Evolutionary conservation across 768 basidiomycete species (phyloP), one percentile per base, ranked within the genome.

Genomic region (Lentinus brumalis): DNA sequence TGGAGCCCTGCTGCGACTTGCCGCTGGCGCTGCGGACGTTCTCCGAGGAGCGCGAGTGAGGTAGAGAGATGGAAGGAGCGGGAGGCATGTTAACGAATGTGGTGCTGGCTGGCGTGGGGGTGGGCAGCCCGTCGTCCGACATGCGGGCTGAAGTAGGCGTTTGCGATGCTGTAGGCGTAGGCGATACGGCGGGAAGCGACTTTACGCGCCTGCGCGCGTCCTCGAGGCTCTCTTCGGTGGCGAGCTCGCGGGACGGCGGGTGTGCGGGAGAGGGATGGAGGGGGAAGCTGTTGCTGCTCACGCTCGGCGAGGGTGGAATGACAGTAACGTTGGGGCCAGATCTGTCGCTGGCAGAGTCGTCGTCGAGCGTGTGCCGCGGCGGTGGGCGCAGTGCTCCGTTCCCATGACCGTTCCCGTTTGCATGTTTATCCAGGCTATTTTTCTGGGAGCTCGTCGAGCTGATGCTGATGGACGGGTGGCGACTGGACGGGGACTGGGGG

Each of bases 221-320:
- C 45, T 57, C 53, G 30, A 44, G 4, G 51, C 56, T 44, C n/a
- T 32, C 44, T 30, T 59, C 58, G 15, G 56, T 21, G 39, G 42
- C 10, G 52, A 44, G 53, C 15, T 57, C 21, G 53, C 40, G 30
- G 14, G 51, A 54, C 44, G 5, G 14, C 26, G 47, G 47, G 7
- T 7, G 35, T 6, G 35, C 35, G 49, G 38, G 40, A 21, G 38
- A 21, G 42, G 55, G 21, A 60, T 53, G 53, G 53, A 64, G 61
- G 30, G 54, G 53, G 41, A 65, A 57, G 45, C 42, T 47, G 46
- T 67, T 64, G 50, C 54, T 55, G 57, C 57, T 68, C 53, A 59
- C 51, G 56, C 62, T 67, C 2, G 74, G 75, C 6, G 75, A 75
- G 0, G 74, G 74, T 5, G 74, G 75, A 18, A 75, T 70, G 44